Conservation (phyloP, 2,329 filamentous ascomycete species). For the Phaeoacremonium minimum region DNA sequence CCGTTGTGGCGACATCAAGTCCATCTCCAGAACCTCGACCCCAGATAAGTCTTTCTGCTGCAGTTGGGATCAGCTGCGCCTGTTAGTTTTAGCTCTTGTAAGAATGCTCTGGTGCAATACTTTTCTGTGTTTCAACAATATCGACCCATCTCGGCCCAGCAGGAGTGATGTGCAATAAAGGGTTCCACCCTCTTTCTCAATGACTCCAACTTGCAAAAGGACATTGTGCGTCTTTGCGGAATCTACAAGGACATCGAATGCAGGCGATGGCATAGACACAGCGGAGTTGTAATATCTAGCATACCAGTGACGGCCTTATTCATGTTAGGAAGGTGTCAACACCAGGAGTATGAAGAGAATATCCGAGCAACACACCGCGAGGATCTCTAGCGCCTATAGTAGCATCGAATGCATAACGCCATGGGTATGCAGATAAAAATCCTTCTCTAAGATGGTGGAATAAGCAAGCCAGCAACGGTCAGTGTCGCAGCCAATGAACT, state of each 20-base stretch:
- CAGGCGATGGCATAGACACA: slow-evolving; percentile 30
- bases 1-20: slow-evolving; percentile 30
- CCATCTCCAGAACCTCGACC: slow-evolving; percentile 39
- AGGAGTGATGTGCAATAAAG: slow-evolving; percentile 33
- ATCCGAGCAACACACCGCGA: slow-evolving; percentile 27
- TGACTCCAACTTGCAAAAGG: slow-evolving; percentile 30
- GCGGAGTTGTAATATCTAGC: slow-evolving; percentile 32
- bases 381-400: slow-evolving; percentile 33
- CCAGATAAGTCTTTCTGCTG: slow-evolving; percentile 33
- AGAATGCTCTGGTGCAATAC: slow-evolving; percentile 13
- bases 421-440: slow-evolving; percentile 35
- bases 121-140: slow-evolving; percentile 32
- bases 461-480: neutral
- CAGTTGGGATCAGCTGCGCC: slow-evolving; percentile 30
- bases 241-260: slow-evolving; percentile 24
- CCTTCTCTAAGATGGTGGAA: slow-evolving; percentile 23
- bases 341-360: too few species aligned
- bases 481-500: slow-evolving; percentile 9
- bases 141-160: slow-evolving; percentile 26
- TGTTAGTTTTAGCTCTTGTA: slow-evolving; percentile 3
- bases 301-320: slow-evolving; percentile 32
- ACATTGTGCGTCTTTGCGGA: slow-evolving; percentile 27
- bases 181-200: slow-evolving; percentile 34
- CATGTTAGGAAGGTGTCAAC: slow-evolving; percentile 1
- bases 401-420: slow-evolving; percentile 36